Conservation (phyloP, 805 yeast species). For the Saturnispora ahearnii region DNA sequence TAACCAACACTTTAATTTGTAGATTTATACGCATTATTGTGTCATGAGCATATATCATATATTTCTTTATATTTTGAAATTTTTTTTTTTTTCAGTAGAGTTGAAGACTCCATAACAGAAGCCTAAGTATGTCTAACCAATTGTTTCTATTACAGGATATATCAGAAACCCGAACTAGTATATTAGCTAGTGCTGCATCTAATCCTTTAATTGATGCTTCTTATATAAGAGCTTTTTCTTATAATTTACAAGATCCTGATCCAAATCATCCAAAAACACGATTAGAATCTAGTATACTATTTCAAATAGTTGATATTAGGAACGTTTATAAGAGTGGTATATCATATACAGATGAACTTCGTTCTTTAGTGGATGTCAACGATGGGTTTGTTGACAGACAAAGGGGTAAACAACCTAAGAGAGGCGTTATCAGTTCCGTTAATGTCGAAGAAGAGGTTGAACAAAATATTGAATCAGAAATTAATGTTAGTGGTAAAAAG, state of each 20-base stretch:
- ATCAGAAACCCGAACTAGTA: not conserved
- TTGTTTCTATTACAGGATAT: slow-evolving; percentile 8
- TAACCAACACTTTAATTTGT: slow-evolving; percentile 15
- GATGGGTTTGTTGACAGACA: slow-evolving; percentile 53
- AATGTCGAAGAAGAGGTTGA: slow-evolving; percentile 30
- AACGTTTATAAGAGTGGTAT: slow-evolving; percentile 44
- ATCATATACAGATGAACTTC: slow-evolving; percentile 48
- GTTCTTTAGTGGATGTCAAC: slow-evolving; percentile 44
- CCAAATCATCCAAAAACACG: slow-evolving; percentile 1
- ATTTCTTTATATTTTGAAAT: not conserved
- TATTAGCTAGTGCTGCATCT: not conserved
- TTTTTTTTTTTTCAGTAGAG: not conserved
- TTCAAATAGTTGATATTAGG: slow-evolving; percentile 48
- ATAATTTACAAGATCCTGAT: slow-evolving; percentile 8
- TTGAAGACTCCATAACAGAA: not conserved
- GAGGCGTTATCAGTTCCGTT: slow-evolving; percentile 38
- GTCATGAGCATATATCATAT: not conserved
- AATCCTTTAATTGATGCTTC: not conserved
- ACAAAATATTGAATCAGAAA: not conserved
- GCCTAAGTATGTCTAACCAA: not conserved
- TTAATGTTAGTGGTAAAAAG: not conserved
- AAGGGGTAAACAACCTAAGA: slow-evolving; percentile 16
- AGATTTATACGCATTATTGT: not conserved
- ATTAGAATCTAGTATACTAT: slow-evolving; percentile 22
- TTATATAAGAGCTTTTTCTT: slow-evolving; percentile 7